These are phyloP conservation scores for Fusarium cicatricum DNA, from an alignment of 2,329 filamentous ascomycete species.

Conservation along the genomic window DNA sequence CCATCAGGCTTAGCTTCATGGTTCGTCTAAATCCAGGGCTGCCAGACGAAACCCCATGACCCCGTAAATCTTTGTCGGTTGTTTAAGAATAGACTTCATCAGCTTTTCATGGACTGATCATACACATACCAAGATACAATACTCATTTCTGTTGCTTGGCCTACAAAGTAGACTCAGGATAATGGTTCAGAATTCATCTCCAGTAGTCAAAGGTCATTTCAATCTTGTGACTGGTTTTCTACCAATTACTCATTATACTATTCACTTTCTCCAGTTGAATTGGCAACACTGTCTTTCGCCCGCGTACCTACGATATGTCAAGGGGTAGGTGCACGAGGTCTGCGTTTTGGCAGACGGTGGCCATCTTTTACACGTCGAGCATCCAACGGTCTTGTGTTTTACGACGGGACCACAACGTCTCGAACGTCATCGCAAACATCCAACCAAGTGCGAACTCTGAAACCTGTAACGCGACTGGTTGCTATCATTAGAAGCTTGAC, in stretches of 20 bases:
- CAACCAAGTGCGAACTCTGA: not conserved
- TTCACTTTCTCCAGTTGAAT: not conserved
- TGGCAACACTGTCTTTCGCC: not conserved
- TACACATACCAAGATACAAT: too few relatives aligned
- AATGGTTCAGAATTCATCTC: too few relatives aligned
- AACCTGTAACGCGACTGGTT: not conserved
- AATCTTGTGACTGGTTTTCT: too few relatives aligned
- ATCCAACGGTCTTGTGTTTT: not conserved
- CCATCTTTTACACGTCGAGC: not conserved
- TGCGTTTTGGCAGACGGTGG: constrained; percentile 14
- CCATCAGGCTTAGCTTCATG: constrained; percentile 25
- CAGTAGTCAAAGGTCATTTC: too few relatives aligned
- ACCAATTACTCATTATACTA: too few relatives aligned
- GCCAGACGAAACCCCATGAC: constrained; percentile 25
- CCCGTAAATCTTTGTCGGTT: constrained; percentile 3
- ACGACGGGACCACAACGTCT: not conserved
- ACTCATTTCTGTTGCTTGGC: too few relatives aligned
- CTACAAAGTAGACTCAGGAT: too few relatives aligned
- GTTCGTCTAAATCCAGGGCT: constrained; percentile 1
- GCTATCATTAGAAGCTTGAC: not conserved
- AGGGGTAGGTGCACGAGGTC: not conserved
- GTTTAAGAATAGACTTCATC: constrained; percentile 9
- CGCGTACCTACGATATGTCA: too few relatives aligned
- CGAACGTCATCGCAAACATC: constrained; percentile 9
- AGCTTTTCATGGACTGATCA: too few relatives aligned